Evolutionary conservation across 129 eudicot genomes (phyloP).

Genomic region (Dittrichia graveolens): DNA sequence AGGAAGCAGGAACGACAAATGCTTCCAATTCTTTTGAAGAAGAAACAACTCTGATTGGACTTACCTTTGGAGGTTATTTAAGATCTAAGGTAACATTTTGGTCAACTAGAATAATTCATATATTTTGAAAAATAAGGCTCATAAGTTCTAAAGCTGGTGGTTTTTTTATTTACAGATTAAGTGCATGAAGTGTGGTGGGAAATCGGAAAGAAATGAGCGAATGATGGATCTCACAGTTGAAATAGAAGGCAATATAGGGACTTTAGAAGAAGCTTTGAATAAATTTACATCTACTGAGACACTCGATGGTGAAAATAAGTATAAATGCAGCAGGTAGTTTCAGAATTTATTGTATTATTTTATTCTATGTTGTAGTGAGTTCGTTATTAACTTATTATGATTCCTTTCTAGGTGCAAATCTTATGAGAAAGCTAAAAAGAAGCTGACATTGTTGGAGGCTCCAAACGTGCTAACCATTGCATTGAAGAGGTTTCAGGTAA

Average conservation of each 20-base stretch:
- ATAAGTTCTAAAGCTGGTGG: slow-evolving; percentile 2
- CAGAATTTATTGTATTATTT: slow-evolving; percentile 4
- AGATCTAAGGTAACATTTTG: slow-evolving; percentile 69
- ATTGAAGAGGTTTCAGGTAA: slow-evolving; percentile 87
- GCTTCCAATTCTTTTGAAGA: slow-evolving; percentile 55
- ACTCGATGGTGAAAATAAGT: slow-evolving; percentile 92
- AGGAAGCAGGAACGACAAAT: slow-evolving; percentile 59
- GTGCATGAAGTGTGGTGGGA: slow-evolving; percentile 83
- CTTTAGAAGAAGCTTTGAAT: slow-evolving; percentile 80
- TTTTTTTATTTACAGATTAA: slow-evolving; percentile 56
- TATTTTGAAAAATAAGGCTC: background rate
- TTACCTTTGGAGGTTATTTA: slow-evolving; percentile 91
- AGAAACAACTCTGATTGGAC: slow-evolving; percentile 85
- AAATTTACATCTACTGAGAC: slow-evolving; percentile 71
- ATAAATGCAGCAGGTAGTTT: slow-evolving; percentile 86
- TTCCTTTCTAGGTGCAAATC: slow-evolving; percentile 67
- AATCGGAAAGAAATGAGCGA: slow-evolving; percentile 77
- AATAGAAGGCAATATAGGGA: slow-evolving; percentile 72
- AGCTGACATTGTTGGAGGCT: slow-evolving; percentile 72
- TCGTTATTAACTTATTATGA: slow-evolving; percentile 1
- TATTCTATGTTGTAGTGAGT: background rate
- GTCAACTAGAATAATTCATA: background rate
- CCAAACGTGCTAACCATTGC: slow-evolving; percentile 94
- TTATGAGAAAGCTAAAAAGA: slow-evolving; percentile 86
- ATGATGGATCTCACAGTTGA: slow-evolving; percentile 97